Base-by-base conservation (phyloP, 1,284 basidiomycete genomes). In the Ceratobasidium sp. region DNA sequence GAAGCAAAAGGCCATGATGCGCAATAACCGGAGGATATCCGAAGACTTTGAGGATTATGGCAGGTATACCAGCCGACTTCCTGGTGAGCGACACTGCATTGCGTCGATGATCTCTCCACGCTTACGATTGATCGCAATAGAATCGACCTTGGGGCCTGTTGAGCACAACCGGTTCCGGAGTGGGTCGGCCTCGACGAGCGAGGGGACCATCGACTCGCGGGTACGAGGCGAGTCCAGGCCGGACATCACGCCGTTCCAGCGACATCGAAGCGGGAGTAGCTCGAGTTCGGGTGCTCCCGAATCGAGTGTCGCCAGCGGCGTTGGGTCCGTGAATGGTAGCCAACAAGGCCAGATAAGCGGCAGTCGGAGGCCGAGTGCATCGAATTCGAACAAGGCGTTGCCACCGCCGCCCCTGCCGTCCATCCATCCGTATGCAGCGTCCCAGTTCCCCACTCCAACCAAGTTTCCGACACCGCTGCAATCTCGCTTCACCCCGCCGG, bases 181-280 rank as follows among this genome's bases (percentile, higher is more conserved):
- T 43, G 64, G 64, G 9, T 72, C 73, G 6, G 50, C 71, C 41
- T 61, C 72, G 16, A 70, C 73, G n/a, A 72, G 41, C 36, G 72
- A 72, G 32, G 71, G 73, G 18, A 58, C 73, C 32, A 57, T 78
- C 92, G 73, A 67, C 21, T 90, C 92, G 9, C 90, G 90, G 1
- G 86, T 93, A 23, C 48, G 64, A 32, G 64, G 50, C 50, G 64
- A 67, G 34, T 55, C 45, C 50, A 67, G 64, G 34, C 64, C 50
- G 36, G 64, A 53, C 12, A 32, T 48, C 43, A 45, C 43, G 18
- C 48, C 52, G 9, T 32, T 67, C 23, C 50, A 36, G 30, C 64
- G 64, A 55, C 64, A 67, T 34, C 64, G 64, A 67, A 67, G 64
- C 50, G 64, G n/a, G 52, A 67, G 64, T 26, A 55, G 64, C 64